These are phyloP conservation scores for Macrophomina tecta DNA, from an alignment of 2,329 filamentous ascomycete species.

Conservation along the genomic window DNA sequence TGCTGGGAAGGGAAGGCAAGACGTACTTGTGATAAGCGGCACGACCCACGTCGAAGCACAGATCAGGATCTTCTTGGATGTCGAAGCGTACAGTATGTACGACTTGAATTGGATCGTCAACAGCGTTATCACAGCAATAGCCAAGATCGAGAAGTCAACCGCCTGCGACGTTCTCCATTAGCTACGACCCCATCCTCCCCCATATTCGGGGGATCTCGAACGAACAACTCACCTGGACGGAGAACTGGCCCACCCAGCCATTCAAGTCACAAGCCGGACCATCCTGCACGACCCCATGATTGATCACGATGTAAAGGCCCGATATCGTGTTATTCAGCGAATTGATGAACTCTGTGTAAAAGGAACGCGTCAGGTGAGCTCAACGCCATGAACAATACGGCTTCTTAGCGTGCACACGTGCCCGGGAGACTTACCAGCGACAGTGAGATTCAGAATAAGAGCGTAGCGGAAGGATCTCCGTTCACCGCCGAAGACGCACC, in stretches of 20 bases:
- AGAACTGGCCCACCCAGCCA: conserved; percentile 54
- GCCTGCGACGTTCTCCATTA: conserved; percentile 29
- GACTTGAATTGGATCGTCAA: conserved; percentile 48
- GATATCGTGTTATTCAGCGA: conserved; percentile 52
- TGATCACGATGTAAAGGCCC: conserved; percentile 45
- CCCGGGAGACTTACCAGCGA: conserved; percentile 31
- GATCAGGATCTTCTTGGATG: conserved; percentile 40
- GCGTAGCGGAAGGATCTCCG: conserved; percentile 36
- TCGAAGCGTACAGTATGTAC: conserved; percentile 41
- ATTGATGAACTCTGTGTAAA: conserved; percentile 48
- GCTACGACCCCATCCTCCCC: too few relatives aligned
- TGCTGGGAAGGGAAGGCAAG: too few relatives aligned
- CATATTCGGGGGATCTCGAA: too few relatives aligned
- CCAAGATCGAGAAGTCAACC: conserved; percentile 50
- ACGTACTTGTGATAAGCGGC: conserved; percentile 46
- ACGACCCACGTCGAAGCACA: conserved; percentile 51
- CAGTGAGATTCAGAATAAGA: conserved; percentile 35
- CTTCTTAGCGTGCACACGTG: not conserved
- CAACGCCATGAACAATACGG: not conserved
- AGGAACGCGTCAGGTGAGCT: conserved; percentile 27
- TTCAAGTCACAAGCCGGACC: conserved; percentile 49
- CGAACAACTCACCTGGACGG: conserved; percentile 46
- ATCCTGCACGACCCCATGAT: conserved; percentile 35
- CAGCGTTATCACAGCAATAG: conserved; percentile 53
- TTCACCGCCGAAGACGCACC: conserved; percentile 31